Base-by-base conservation (phyloP, 805 yeast genomes). In the Blastobotrys americana region DNA sequence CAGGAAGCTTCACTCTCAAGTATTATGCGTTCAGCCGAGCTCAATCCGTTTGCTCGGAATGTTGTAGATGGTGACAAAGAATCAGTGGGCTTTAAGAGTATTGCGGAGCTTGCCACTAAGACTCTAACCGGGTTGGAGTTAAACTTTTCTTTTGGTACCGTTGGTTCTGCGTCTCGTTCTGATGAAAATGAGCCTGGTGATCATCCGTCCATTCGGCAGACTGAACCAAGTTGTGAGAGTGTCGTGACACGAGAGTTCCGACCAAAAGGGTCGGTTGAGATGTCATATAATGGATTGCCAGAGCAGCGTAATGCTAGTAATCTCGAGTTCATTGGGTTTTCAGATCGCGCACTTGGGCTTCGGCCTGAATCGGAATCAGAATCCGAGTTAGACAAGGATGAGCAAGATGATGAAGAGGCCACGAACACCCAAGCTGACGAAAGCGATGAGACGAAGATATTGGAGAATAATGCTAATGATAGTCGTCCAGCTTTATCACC, bases 301-400 rank as follows among this genome's bases (percentile, higher is more conserved):
- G 31, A 25, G 31, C 8, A 13, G 10, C 31, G 31, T 25, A 8
- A 13, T 25, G 8, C 13, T 8, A 25, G 31, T 13, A 8, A 25
- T 4, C 35, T 41, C 28, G 25, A 41, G 6, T 35, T 41, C 17
- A 19, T 41, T 19, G 39, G 44, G 19, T 41, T 34, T 21, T 41
- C 42, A 5, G 18, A 38, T 22, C 25, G 28, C 25, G 37, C 43
- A 17, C 37, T 34, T 10, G 23, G 37, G 16, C 6, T 27, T 18
- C n/a, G n/a, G n/a, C 38, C 22, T 3, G 25, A 38, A 3, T 13
- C 27, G 4, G 45, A 33, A 18, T 18, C 40, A 4, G 47, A 39
- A 9, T 37, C 21, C 5, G 48, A 42, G 34, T n/a, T 31, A 6
- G 50, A 47, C 23, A 18, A 39, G 10, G 48, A 43, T 10, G 45